Evolutionary conservation across 2,329 filamentous ascomycete species (phyloP).

Genomic region (Aspergillus sp.): DNA sequence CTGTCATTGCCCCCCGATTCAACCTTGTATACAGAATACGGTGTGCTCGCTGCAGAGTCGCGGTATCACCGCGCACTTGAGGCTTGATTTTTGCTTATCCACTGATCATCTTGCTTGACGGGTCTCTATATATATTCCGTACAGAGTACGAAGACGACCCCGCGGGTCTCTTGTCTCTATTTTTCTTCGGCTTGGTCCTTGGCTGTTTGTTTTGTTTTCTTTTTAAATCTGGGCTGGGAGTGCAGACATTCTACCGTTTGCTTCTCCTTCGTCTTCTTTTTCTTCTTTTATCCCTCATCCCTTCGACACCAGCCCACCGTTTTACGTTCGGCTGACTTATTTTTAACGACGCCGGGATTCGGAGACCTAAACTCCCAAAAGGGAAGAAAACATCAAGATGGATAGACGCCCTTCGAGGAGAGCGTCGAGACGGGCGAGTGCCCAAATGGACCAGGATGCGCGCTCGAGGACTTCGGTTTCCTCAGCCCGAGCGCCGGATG

Average conservation of each 20-base stretch:
- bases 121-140: too few relatives aligned
- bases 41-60: not conserved
- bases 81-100: not conserved
- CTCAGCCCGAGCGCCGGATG: constrained; percentile 8
- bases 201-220: not conserved
- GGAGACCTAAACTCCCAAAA: too few relatives aligned
- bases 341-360: not conserved
- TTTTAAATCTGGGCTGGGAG: too few relatives aligned
- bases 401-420: not conserved
- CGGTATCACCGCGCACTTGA: not conserved
- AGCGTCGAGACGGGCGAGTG: not conserved
- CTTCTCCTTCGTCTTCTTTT: not conserved
- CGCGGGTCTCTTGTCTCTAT: not conserved
- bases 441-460: not conserved
- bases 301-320: not conserved
- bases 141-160: not conserved
- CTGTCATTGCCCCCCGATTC: too few relatives aligned
- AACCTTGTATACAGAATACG: too few relatives aligned
- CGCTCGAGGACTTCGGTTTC: not conserved
- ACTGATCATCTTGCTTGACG: not conserved
- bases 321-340: not conserved
- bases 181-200: not conserved
- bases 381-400: not conserved
- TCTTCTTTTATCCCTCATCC: not conserved
- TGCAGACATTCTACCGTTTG: too few relatives aligned